These are phyloP conservation scores for Pachyrhizus erosus DNA, from an alignment of 306 rosid species.

Conservation along the genomic window DNA sequence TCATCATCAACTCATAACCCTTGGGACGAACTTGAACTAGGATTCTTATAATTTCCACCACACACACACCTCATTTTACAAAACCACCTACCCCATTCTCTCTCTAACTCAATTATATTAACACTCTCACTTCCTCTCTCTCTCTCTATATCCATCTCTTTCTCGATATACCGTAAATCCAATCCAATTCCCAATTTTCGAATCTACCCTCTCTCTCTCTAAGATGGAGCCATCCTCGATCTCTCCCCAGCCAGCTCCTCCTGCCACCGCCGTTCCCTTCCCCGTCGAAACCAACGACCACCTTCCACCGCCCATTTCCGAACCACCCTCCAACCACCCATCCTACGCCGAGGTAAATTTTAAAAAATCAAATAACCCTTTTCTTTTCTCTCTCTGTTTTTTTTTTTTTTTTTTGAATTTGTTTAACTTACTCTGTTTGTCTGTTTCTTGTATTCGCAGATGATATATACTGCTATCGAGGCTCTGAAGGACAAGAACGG, in stretches of 20 bases:
- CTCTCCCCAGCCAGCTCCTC: conserved; percentile 30
- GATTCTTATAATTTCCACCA: conserved; percentile 41
- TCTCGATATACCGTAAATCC: conserved; percentile 16
- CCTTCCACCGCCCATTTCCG: background rate
- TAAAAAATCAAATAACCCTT: background rate
- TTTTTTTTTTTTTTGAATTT: background rate
- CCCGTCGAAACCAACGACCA: conserved; percentile 43
- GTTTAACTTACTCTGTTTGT: background rate
- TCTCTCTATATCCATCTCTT: conserved; percentile 21
- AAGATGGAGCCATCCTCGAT: conserved; percentile 68
- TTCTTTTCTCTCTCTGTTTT: background rate
- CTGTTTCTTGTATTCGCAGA: conserved; percentile 48
- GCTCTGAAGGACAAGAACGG: conserved; percentile 80
- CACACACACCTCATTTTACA: conserved; percentile 37
- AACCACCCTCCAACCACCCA: conserved; percentile 50
- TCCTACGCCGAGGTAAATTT: conserved; percentile 73
- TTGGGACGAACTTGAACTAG: no score
- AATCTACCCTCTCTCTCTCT: conserved; percentile 44
- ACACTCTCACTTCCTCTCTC: conserved; percentile 15
- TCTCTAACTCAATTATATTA: background rate
- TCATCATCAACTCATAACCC: conserved; percentile 12
- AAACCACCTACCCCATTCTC: conserved; percentile 44
- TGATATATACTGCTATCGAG: conserved; percentile 73
- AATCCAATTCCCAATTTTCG: conserved; percentile 41
- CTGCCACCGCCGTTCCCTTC: conserved; percentile 39